These are phyloP conservation scores for Aspergillus ellipticus DNA, from an alignment of 495 filamentous ascomycete genomes.

Conservation along the genomic window DNA sequence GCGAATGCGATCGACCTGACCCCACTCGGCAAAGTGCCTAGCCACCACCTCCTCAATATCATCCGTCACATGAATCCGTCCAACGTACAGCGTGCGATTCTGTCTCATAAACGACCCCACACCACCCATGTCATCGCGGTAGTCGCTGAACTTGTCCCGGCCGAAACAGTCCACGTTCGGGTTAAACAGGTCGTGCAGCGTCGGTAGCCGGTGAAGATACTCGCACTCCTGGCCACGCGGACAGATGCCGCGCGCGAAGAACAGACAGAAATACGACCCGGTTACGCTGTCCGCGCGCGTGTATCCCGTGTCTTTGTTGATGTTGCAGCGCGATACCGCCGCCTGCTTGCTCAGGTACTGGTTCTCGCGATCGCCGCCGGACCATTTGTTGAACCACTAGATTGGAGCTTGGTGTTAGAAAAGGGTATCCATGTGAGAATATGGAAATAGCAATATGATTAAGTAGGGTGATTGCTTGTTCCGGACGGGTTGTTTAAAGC, in stretches of 20 bases:
- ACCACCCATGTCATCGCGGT: conserved; percentile 3
- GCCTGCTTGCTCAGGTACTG: conserved; percentile 73
- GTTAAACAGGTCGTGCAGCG: conserved; percentile 77
- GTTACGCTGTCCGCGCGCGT: conserved; percentile 77
- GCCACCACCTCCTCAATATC: conserved; percentile 97
- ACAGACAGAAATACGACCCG: conserved; percentile 88
- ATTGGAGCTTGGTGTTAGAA: too few species aligned
- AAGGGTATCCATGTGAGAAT: too few species aligned
- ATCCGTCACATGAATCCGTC: conserved; percentile 81
- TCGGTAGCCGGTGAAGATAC: conserved; percentile 85
- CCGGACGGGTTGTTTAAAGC: too few species aligned
- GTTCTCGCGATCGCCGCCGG: conserved; percentile 90
- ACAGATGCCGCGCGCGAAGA: conserved; percentile 81
- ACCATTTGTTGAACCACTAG: conserved; percentile 97
- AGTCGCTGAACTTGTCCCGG: conserved; percentile 28
- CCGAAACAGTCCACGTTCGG: conserved; percentile 94
- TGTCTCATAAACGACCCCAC: neutral
- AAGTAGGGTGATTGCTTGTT: too few species aligned
- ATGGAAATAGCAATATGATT: too few species aligned
- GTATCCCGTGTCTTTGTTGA: conserved; percentile 79
- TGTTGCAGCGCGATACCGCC: conserved; percentile 75
- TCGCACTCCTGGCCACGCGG: conserved; percentile 88
- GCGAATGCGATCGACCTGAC: conserved; percentile 79
- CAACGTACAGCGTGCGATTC: neutral
- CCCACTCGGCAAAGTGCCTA: conserved; percentile 92